These are phyloP conservation scores for Cinnamomum micranthum DNA, from an alignment of 164 flowering plant genomes.

Conservation along the genomic window DNA sequence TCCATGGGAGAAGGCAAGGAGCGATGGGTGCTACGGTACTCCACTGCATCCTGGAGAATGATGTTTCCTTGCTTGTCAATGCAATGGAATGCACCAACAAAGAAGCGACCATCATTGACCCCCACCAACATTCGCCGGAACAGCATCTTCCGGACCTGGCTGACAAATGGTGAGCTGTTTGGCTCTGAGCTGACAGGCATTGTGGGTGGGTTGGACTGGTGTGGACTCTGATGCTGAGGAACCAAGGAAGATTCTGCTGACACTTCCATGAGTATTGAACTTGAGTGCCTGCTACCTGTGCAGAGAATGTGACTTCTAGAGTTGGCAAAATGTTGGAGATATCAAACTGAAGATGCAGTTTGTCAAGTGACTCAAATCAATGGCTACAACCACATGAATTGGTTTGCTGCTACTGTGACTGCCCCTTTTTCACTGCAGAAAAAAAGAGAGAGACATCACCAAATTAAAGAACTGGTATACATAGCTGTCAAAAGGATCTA, in stretches of 20 bases:
- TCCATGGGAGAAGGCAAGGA: conserved; percentile 80
- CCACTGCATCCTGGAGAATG: conserved; percentile 87
- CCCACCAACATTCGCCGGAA: conserved; percentile 64
- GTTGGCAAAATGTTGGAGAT: not conserved
- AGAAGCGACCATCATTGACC: conserved; percentile 80
- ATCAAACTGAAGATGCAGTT: not conserved
- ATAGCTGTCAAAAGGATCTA: too few species aligned
- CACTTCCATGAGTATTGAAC: not conserved
- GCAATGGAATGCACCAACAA: conserved; percentile 80
- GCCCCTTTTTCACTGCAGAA: too few species aligned
- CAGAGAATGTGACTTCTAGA: not conserved
- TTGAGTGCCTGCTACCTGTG: not conserved
- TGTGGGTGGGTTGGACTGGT: not conserved
- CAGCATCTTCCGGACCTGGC: conserved; percentile 47
- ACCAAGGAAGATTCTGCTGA: not conserved
- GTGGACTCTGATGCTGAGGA: conserved; percentile 1
- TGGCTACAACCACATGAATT: not conserved
- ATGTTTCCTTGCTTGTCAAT: conserved; percentile 95
- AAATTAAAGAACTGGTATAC: too few species aligned
- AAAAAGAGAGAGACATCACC: too few species aligned
- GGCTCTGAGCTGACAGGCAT: not conserved
- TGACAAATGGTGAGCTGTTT: conserved; percentile 9
- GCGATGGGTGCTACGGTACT: conserved; percentile 66
- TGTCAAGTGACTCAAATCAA: not conserved
- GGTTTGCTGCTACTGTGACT: too few species aligned